A percentile compares a stretch with the other conserved stretches of the same genome.
Conservation (phyloP, 306 rosid species). For the Vachellia collinsii region DNA sequence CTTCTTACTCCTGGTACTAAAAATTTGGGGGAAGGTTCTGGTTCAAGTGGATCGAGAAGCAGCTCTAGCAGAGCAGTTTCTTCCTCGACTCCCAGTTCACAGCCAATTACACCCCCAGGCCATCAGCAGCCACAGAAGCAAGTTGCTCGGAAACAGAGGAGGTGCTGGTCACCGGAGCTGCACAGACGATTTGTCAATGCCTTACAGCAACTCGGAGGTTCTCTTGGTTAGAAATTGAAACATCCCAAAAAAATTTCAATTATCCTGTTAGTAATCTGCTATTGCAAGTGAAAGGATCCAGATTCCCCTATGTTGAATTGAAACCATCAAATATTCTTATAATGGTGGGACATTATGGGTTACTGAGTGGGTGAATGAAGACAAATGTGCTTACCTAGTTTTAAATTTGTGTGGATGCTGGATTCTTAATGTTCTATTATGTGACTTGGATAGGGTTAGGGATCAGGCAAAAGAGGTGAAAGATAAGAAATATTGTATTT, state of each 20-base stretch:
- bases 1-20: constrained; percentile 63
- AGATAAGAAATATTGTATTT: constrained; percentile 3
- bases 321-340: constrained; percentile 25
- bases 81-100: constrained; percentile 46
- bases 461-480: constrained; percentile 15
- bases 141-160: constrained; percentile 65
- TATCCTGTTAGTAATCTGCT: neutral
- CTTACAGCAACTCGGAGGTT: constrained; percentile 76
- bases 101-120: constrained; percentile 43
- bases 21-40: constrained; percentile 63
- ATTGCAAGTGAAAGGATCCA: neutral
- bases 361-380: constrained; percentile 23
- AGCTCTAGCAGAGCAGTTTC: constrained; percentile 50
- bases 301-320: constrained; percentile 26
- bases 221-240: constrained; percentile 60
- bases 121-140: constrained; percentile 44
- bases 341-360: constrained; percentile 24
- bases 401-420: constrained; percentile 5
- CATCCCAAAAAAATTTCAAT: constrained; percentile 10
- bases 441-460: constrained; percentile 27
- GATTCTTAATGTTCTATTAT: constrained; percentile 7
- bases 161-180: constrained; percentile 85
- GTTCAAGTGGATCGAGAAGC: constrained; percentile 60
- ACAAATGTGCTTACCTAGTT: neutral
- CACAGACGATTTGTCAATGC: constrained; percentile 70